A percentile compares a stretch with the other conserved stretches of the same genome.
Conservation (phyloP, 169 alveolate species). For the Plasmodium cynomolgi region DNA sequence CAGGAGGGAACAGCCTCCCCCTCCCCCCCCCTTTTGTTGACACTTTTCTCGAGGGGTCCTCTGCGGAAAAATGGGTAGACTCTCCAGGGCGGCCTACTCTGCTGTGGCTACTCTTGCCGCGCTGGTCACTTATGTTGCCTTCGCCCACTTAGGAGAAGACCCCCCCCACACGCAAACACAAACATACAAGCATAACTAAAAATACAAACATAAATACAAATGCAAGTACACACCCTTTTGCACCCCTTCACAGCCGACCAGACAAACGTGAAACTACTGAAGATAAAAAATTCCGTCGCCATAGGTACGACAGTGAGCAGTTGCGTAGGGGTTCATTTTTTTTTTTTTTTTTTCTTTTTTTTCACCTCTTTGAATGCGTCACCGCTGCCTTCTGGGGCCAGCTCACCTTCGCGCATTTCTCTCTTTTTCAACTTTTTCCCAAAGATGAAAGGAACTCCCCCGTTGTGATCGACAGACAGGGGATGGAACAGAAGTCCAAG, state of each 20-base stretch:
- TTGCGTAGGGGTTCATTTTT: not conserved
- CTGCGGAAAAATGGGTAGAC: not conserved
- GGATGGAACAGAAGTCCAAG: not conserved
- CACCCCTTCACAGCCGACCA: not conserved
- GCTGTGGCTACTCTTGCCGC: not conserved
- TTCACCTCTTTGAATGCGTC: not conserved
- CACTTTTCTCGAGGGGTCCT: not conserved
- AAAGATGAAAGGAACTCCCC: not conserved
- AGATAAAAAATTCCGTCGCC: conserved; percentile 27
- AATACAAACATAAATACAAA: not conserved
- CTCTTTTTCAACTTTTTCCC: not conserved
- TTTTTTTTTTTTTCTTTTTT: conserved; percentile 1
- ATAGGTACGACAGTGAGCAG: not conserved
- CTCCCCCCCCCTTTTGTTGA: not conserved
- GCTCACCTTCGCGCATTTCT: not conserved
- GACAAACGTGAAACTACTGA: conserved; percentile 7
- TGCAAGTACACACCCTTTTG: too few relatives aligned
- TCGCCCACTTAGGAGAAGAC: not conserved
- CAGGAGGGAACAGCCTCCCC: not conserved
- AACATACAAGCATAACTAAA: too few relatives aligned
- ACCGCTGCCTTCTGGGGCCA: not conserved
- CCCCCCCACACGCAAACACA: too few relatives aligned
- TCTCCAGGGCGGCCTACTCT: not conserved
- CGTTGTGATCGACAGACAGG: not conserved
- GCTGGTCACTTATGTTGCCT: not conserved